Evolutionary conservation across 2,329 filamentous ascomycete species (phyloP).

Genomic region (Alternaria gansuensis): DNA sequence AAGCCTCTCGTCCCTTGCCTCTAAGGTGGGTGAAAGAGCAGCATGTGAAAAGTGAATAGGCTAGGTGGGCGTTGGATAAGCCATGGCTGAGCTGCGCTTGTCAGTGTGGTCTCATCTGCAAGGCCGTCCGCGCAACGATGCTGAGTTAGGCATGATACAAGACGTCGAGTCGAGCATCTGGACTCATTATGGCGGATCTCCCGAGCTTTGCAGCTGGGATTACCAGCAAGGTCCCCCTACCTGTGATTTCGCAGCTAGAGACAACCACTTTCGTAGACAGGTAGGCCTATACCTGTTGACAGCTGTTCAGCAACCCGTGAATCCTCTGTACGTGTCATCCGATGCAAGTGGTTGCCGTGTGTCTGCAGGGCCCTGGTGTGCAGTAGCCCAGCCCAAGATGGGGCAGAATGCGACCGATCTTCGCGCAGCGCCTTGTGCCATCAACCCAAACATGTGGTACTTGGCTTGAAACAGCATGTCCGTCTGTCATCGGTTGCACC

Average conservation of each 20-base stretch:
- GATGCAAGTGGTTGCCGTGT: neutral
- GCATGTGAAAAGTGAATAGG: conserved; percentile 1
- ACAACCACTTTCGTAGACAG: conserved; percentile 23
- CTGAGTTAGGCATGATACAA: conserved; percentile 31
- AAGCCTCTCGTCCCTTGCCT: neutral
- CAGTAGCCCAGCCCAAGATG: conserved; percentile 10
- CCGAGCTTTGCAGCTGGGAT: conserved; percentile 17
- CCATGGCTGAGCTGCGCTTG: conserved; percentile 25
- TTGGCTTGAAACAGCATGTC: neutral
- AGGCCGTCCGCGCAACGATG: conserved; percentile 30
- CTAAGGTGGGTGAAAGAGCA: conserved; percentile 8
- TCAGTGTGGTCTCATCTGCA: conserved; percentile 28
- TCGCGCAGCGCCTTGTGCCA: conserved; percentile 16
- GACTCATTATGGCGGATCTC: conserved; percentile 44
- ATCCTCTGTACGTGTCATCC: neutral
- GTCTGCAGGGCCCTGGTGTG: conserved; percentile 2
- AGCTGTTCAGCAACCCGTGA: neutral
- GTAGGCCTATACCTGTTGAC: conserved; percentile 9
- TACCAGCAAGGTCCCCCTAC: conserved; percentile 14
- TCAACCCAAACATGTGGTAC: conserved; percentile 8
- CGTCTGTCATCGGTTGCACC: neutral
- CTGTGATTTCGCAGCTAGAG: conserved; percentile 15
- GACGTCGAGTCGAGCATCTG: conserved; percentile 28
- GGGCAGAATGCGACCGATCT: conserved; percentile 23
- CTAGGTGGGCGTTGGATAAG: conserved; percentile 21